Evolutionary conservation across 768 basidiomycete species (phyloP).

Genomic region (Serendipita sp.): DNA sequence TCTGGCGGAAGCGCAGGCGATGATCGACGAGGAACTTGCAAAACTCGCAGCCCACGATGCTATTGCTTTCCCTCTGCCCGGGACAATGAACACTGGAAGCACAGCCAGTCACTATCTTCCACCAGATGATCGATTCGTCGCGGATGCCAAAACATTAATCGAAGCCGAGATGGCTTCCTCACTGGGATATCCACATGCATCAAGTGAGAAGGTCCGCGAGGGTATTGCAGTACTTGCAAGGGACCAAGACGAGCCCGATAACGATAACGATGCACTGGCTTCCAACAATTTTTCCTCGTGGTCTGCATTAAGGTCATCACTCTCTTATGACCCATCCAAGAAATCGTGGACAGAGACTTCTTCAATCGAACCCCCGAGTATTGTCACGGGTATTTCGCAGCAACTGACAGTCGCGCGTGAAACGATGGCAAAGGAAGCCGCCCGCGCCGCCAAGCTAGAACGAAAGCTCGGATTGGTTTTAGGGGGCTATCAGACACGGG

Average conservation of each 20-base stretch:
- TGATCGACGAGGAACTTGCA: constrained; percentile 67
- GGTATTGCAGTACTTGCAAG: constrained; percentile 50
- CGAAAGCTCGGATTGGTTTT: constrained; percentile 77
- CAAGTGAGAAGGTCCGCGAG: constrained; percentile 58
- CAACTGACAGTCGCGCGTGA: constrained; percentile 49
- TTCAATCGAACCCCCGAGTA: constrained; percentile 38
- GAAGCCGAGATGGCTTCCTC: constrained; percentile 64
- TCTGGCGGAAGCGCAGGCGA: constrained; percentile 33
- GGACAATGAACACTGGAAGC: constrained; percentile 61
- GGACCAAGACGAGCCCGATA: constrained; percentile 19
- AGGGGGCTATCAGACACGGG: constrained; percentile 80
- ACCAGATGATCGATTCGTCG: constrained; percentile 64
- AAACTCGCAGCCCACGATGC: constrained; percentile 75
- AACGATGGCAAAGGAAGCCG: constrained; percentile 62
- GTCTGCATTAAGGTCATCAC: constrained; percentile 45
- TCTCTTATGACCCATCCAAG: constrained; percentile 43
- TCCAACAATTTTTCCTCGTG: constrained; percentile 47
- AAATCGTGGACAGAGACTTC: constrained; percentile 52
- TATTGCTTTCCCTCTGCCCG: constrained; percentile 73
- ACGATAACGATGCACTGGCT: background rate
- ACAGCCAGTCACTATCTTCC: constrained; percentile 50
- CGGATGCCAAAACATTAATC: constrained; percentile 50
- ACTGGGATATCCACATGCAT: constrained; percentile 76
- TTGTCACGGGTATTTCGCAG: constrained; percentile 44
- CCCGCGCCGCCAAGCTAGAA: constrained; percentile 68